phyloP scores from a whole-genome alignment of 2,329 filamentous ascomycete species.

The Talaromyces sp. region DNA sequence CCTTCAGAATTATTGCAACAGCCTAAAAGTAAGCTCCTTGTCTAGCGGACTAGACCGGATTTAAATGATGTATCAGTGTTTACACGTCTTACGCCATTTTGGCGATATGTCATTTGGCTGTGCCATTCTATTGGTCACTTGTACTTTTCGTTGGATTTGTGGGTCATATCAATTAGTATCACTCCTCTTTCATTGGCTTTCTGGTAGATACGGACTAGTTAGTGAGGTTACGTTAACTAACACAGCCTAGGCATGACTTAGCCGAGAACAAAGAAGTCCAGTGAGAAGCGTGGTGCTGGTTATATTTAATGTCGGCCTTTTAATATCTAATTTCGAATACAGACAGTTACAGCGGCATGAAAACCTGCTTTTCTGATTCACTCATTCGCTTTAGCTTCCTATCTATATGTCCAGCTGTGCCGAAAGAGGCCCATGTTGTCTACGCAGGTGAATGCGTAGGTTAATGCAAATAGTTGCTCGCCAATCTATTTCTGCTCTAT shows the following conservation, averaged over 20 bases:
- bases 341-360: background rate
- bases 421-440: too few species aligned
- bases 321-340: background rate
- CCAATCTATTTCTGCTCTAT: too few species aligned
- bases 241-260: background rate
- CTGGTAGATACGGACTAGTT: background rate
- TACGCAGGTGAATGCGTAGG: too few species aligned
- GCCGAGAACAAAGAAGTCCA: background rate
- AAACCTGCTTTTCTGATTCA: background rate
- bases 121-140: background rate
- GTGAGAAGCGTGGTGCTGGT: background rate
- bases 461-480: too few species aligned
- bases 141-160: background rate
- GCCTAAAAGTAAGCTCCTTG: background rate
- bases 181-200: background rate
- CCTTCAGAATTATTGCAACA: background rate
- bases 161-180: background rate
- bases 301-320: background rate
- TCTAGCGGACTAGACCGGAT: background rate
- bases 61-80: background rate
- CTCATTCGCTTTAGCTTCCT: background rate
- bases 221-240: background rate
- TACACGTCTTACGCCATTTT: background rate
- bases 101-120: background rate
- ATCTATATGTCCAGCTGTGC: background rate